These are phyloP conservation scores for Malassezia cuniculi DNA, from an alignment of 1,284 basidiomycete genomes.

Conservation along the genomic window DNA sequence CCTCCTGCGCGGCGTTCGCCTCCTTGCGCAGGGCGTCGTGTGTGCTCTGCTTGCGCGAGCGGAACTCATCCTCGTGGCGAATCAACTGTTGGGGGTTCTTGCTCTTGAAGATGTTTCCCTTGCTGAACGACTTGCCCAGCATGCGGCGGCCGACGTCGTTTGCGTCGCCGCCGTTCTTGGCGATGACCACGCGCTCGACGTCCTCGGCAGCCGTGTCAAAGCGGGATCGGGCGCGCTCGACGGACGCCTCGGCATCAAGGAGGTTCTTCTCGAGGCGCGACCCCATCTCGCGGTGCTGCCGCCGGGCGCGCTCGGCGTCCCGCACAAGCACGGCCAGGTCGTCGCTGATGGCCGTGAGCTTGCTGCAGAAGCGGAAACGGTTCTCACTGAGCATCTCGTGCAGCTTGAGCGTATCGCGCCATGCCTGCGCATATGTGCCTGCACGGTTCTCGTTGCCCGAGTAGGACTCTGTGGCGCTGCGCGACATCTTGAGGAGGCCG, in stretches of 20 bases:
- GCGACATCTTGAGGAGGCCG: conserved; percentile 67
- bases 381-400: conserved; percentile 84
- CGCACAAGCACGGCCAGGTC: conserved; percentile 72
- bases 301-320: conserved; percentile 86
- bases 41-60: conserved; percentile 66
- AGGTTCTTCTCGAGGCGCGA: conserved; percentile 71
- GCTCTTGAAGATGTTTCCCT: conserved; percentile 68
- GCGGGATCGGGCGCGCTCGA: conserved; percentile 76
- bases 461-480: conserved; percentile 68
- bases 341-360: conserved; percentile 87
- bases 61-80: conserved; percentile 85
- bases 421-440: conserved; percentile 80
- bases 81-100: conserved; percentile 86
- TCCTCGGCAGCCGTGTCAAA: conserved; percentile 87
- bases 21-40: conserved; percentile 83
- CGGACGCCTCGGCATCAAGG: conserved; percentile 72
- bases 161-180: conserved; percentile 72
- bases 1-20: conserved; percentile 73
- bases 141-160: conserved; percentile 40
- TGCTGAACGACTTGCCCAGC: conserved; percentile 63
- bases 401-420: conserved; percentile 69
- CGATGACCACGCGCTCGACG: conserved; percentile 76
- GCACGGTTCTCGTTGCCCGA: conserved; percentile 79
- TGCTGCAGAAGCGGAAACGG: conserved; percentile 66
- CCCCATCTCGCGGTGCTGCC: conserved; percentile 52